Percentiles rank a stretch among this genome's conserved stretches.
These are phyloP conservation scores for Clathrospora elynae DNA, from an alignment of 2,329 filamentous ascomycete species.

Conservation along the genomic window DNA sequence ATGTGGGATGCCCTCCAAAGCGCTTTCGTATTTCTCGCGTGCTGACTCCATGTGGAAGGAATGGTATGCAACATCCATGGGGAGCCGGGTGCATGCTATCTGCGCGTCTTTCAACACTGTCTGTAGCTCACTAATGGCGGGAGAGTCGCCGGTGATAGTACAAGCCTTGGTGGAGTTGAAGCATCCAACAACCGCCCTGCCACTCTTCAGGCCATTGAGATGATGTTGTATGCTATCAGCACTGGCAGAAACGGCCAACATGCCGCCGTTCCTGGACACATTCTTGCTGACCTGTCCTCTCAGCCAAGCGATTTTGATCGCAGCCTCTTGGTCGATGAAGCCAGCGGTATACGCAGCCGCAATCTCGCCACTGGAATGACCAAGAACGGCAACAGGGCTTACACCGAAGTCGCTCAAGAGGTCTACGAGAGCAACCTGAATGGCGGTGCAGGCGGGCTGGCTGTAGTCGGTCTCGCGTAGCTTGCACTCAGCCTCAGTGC, in stretches of 20 bases:
- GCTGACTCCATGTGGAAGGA: conserved; percentile 48
- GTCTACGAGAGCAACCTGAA: conserved; percentile 28
- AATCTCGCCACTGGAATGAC: conserved; percentile 32
- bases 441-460: conserved; percentile 25
- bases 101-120: conserved; percentile 3
- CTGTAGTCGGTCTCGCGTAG: conserved; percentile 14
- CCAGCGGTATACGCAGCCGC: conserved; percentile 25
- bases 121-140: conserved; percentile 45
- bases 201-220: conserved; percentile 1
- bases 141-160: conserved; percentile 53
- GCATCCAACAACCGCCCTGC: conserved; percentile 18
- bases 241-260: conserved; percentile 9
- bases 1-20: conserved; percentile 5
- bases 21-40: conserved; percentile 3
- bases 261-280: conserved; percentile 5
- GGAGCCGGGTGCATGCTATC: conserved; percentile 8
- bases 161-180: conserved; percentile 51
- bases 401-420: conserved; percentile 18
- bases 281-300: conserved; percentile 10
- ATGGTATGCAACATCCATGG: conserved; percentile 44
- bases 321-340: conserved; percentile 6
- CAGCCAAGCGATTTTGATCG: conserved; percentile 10
- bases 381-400: conserved; percentile 16
- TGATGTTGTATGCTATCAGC: background rate
- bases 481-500: conserved; percentile 3